These are phyloP conservation scores for Aquilaria agallochum DNA, from an alignment of 441 rosid species.

Conservation along the genomic window DNA sequence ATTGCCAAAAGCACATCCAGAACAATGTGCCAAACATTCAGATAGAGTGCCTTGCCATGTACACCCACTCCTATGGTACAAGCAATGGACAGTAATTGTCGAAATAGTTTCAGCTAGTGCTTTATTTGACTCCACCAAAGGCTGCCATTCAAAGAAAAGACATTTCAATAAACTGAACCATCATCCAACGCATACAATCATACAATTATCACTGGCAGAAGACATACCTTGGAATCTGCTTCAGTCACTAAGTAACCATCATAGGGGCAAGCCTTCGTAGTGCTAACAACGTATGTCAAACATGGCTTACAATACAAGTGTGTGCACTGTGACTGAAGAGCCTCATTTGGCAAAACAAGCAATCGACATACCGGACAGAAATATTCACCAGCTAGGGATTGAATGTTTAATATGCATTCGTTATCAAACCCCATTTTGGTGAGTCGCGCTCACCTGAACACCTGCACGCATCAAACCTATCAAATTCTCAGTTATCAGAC, in stretches of 20 bases:
- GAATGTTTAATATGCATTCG: conserved; percentile 68
- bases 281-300: conserved; percentile 47
- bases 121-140: conserved; percentile 55
- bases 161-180: conserved; percentile 10
- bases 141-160: conserved; percentile 39
- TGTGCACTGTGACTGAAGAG: conserved; percentile 76
- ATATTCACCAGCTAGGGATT: conserved; percentile 73
- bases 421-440: conserved; percentile 67
- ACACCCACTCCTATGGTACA: conserved; percentile 77
- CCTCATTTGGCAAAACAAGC: conserved; percentile 76
- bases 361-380: conserved; percentile 82
- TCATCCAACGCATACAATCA: background rate
- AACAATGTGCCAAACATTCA: conserved; percentile 69
- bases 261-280: conserved; percentile 74
- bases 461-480: too few relatives aligned
- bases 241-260: conserved; percentile 82
- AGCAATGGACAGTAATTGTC: conserved; percentile 54
- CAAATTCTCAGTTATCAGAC: too few relatives aligned
- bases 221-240: conserved; percentile 70
- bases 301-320: conserved; percentile 81
- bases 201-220: conserved; percentile 1
- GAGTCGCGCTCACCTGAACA: too few relatives aligned
- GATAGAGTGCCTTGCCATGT: conserved; percentile 69
- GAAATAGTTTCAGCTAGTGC: conserved; percentile 63
- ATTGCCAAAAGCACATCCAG: conserved; percentile 67